Base-by-base conservation (phyloP, 495 filamentous ascomycete species). In the Acidomyces sp. region DNA sequence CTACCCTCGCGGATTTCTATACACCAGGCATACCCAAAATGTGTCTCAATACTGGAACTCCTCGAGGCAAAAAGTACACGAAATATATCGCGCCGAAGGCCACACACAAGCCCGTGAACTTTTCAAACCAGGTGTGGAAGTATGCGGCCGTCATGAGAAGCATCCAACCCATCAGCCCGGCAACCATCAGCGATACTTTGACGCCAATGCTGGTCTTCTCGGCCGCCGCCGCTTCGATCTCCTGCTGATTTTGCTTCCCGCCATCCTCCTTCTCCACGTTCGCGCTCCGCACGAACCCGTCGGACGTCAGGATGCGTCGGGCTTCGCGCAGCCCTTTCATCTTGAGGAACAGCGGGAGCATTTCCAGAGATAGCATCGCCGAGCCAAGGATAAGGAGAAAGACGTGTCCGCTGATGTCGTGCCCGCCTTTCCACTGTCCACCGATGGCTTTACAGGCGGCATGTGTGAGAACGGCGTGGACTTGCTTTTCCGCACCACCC, bases 101-200 rank as follows among this genome's bases (percentile, higher is more conserved):
- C 17, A 86, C 69, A 7, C 77, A 31, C 13, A 92, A 59, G 0
- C 85, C 85, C 25, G 81, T 84, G 48, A 82, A 65, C 80, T 96
- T 96, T 64, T 97, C 90, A 55, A 87, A 77, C 90, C 88, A 95
- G 3, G 90, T 95, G 58, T 97, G 90, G 44, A 97, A 97, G 65
- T 86, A 95, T 31, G 85, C 80, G 9, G 87, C 85, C 29, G 90
- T 97, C 90, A 97, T 97, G 34, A 95, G 67, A 59, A 95, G 59
- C 88, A 96, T 96, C 81, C 85, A 95, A 71, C 74, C 78, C 44
- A 75, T 78, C 54, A 94, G 49, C 4, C 61, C 74, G 54, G 63
- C 39, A 56, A 71, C 57, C 56, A 58, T 55, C 51, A 78, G 54
- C 48, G 75, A 55, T 30, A 53, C 71, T 55, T 74, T 48, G 6